Base-by-base conservation (phyloP, 2,329 filamentous ascomycete genomes). In the Fusarium phyllophilum region DNA sequence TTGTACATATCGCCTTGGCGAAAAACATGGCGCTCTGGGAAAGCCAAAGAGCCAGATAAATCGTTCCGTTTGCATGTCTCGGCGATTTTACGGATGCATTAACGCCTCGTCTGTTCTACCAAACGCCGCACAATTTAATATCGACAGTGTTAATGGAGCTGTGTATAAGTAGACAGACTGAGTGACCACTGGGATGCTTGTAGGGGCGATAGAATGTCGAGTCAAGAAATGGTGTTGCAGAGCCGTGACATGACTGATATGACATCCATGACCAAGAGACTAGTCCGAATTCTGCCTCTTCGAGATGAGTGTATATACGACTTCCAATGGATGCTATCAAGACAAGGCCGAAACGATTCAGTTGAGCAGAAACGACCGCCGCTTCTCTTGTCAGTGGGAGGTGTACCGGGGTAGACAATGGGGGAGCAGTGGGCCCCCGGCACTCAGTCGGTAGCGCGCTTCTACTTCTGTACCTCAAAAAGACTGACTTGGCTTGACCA, bases 41-140 rank as follows among this genome's bases (percentile, higher is more conserved):
- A 68, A 60, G 54, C 52, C 45, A 66, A 69, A 63, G 44, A 55
- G 60, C 45, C 31, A 49, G 49, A 51, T 54, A 39, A 48, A 66
- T 54, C 49, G 70, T 73, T 67, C 67, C 66, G 72, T 67, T 70
- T 75, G 68, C 70, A 78, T 75, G 75, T 78, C 76, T 78, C 76
- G 73, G 75, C 72, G 73, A 72, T 64, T 71, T 74, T 55, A 69
- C 76, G 76, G 76, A 66, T 73, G 71, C 49, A 77, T 70, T 75
- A 58, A 56, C 64, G 60, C 73, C 66, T 60, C 55, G 41, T 70
- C 65, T 52, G 36, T 52, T 39, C 36, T 31, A 67, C 65, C 61
- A 73, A 68, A 74, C 75, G 66, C 55, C 76, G n/a, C 54, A 33
- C 38, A 54, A 61, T 70, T 29, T 59, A 41, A 29, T 18, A 34